phyloP scores from a whole-genome alignment of 139 green algal genomes.

The Chlorella ohadii region DNA sequence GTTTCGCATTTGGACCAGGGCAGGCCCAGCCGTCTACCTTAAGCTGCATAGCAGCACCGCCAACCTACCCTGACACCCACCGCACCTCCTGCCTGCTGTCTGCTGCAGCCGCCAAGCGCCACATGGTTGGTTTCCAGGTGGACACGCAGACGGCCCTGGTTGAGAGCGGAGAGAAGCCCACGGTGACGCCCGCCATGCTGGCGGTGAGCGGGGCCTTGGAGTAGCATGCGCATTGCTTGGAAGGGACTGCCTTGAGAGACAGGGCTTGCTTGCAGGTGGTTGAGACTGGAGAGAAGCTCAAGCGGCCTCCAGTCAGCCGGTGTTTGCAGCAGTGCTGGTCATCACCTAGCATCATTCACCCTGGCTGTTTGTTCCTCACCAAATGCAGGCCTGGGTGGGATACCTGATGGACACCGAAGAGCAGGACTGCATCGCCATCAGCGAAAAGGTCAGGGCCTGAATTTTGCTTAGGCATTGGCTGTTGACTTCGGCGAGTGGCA shows the following conservation, averaged over 20 bases:
- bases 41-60: too few species aligned
- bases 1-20: too few species aligned
- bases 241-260: too few species aligned
- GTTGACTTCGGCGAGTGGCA: background rate
- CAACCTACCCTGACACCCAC: too few species aligned
- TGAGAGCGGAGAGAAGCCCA: constrained; percentile 39
- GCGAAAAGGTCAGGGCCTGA: background rate
- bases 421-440: background rate
- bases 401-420: constrained; percentile 25
- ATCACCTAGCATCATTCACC: too few species aligned
- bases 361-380: too few species aligned
- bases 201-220: background rate
- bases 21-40: too few species aligned
- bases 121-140: constrained; percentile 38
- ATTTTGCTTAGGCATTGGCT: background rate
- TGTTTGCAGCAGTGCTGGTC: too few species aligned
- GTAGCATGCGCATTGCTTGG: background rate
- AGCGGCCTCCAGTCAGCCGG: too few species aligned
- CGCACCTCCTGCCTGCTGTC: too few species aligned
- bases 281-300: too few species aligned
- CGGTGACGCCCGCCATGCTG: constrained; percentile 36
- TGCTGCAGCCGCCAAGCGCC: constrained; percentile 14
- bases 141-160: constrained; percentile 42
- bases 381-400: constrained; percentile 24
- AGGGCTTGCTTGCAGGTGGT: too few species aligned